A percentile compares a stretch with the other conserved stretches of the same genome.
Evolutionary conservation across 2,329 filamentous ascomycete genomes (phyloP).

Genomic region (Colletotrichum sp.): DNA sequence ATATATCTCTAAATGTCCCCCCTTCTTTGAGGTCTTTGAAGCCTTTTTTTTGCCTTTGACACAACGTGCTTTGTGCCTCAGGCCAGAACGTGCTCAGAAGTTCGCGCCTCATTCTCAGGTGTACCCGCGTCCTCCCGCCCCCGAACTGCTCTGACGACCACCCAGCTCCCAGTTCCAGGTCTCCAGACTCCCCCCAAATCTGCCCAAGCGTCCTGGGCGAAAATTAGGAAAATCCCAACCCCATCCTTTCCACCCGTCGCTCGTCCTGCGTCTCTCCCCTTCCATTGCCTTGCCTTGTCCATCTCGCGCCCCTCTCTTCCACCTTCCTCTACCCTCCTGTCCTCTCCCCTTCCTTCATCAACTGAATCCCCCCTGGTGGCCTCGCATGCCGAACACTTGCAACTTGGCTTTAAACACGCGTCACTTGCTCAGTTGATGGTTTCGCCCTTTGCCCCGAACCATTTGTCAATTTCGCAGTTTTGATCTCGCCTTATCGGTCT

Average conservation of each 20-base stretch:
- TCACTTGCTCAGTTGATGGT: slow-evolving; percentile 21
- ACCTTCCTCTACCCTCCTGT: neutral
- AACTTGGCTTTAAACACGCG: slow-evolving; percentile 2
- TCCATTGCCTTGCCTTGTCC: slow-evolving; percentile 7
- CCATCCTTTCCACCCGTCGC: slow-evolving; percentile 24
- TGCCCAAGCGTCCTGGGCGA: slow-evolving; percentile 24
- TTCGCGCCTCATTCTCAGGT: slow-evolving; percentile 17
- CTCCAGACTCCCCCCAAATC: slow-evolving; percentile 15
- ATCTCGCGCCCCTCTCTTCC: slow-evolving; percentile 7
- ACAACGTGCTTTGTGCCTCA: slow-evolving; percentile 7
- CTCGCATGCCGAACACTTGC: slow-evolving; percentile 14
- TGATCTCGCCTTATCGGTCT: slow-evolving; percentile 14
- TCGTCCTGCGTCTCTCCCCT: slow-evolving; percentile 8
- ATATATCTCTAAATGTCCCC: neutral
- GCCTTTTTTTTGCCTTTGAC: neutral
- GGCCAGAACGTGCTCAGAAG: slow-evolving; percentile 18
- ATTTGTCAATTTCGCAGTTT: slow-evolving; percentile 18
- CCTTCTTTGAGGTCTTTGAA: neutral
- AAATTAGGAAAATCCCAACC: slow-evolving; percentile 30
- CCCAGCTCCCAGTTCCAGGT: slow-evolving; percentile 9
- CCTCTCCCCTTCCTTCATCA: slow-evolving; percentile 9
- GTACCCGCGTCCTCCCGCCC: neutral
- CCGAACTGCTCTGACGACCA: neutral
- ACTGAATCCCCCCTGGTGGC: slow-evolving; percentile 12
- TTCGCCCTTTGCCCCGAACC: slow-evolving; percentile 12